Base-by-base conservation (phyloP, 2,329 filamentous ascomycete species). In the Helicocarpus griseus region DNA sequence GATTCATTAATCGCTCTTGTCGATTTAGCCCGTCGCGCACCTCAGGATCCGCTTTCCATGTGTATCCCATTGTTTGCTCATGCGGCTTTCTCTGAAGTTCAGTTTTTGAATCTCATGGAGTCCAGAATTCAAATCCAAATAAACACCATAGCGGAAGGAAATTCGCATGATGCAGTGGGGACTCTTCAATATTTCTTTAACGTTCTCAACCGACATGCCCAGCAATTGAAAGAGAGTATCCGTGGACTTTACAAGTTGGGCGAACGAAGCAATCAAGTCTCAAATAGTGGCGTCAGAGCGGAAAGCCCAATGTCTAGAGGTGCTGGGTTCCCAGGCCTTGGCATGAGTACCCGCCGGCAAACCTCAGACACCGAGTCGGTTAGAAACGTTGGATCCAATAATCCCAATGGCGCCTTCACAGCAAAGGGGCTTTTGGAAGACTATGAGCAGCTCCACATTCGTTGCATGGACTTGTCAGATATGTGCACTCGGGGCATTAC, bases 61-160 rank as follows among this genome's bases (percentile, higher is more conserved):
- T 44, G 26, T 17, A 51, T 51, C n/a, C 40, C 49, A 26, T 46
- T 51, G 40, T 51, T 51, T 51, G 49, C 39, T 13, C 49, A 51
- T 36, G 49, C 39, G 24, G 55, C 55, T 2, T 53, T 39, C 46
- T 49, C 53, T 33, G 47, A 58, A 41, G 46, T 49, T 28, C 53
- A 56, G 52, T 56, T 60, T 39, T 47, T 60, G 29, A 60, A 57
- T 48, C 43, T 60, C 11, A 48, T 60, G 26, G 51, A 57, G 31
- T 51, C 49, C 28, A 55, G 48, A 53, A 50, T 60, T 43, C 45
- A 53, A 21, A 44, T 39, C 14, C 50, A 58, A 36, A 54, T 46
- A 35, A 51, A 50, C 28, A 13, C 17, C 14, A 46, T 46, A 45
- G 21, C 22, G n/a, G n/a, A 24, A 40, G 41, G 19, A 38, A 39